phyloP scores from a whole-genome alignment of 2,329 filamentous ascomycete genomes.

The Stachybotrys chartarum region DNA sequence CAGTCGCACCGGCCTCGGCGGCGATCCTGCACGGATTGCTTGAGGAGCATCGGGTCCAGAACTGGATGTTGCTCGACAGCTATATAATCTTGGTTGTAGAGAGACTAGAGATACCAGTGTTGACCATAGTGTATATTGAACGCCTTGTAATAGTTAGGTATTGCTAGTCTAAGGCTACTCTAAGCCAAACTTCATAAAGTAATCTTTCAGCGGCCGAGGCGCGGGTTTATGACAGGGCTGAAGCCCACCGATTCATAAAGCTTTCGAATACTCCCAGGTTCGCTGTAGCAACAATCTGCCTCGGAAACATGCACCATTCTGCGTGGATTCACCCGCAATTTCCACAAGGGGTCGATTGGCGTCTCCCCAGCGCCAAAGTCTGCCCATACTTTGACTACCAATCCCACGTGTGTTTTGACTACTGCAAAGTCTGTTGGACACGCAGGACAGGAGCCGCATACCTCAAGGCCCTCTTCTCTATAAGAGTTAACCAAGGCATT shows the following conservation, averaged over 20 bases:
- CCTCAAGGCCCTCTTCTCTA: neutral
- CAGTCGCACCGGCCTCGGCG: neutral
- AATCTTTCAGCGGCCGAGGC: neutral
- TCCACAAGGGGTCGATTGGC: neutral
- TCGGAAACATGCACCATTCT: too few species aligned
- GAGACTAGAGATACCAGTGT: too few species aligned
- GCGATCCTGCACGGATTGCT: neutral
- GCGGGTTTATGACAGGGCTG: neutral
- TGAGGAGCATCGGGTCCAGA: neutral
- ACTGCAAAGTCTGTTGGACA: neutral
- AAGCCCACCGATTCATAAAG: neutral
- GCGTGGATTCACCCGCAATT: neutral
- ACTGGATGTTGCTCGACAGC: neutral
- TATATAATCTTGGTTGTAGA: too few species aligned
- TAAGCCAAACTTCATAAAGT: neutral
- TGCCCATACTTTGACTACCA: neutral
- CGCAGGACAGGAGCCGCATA: neutral
- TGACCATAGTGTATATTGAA: too few species aligned
- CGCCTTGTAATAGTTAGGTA: too few species aligned
- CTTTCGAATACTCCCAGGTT: neutral
- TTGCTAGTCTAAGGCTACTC: neutral
- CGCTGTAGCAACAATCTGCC: neutral
- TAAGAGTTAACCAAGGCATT: neutral
- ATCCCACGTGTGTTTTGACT: neutral
- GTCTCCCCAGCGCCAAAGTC: neutral